Conservation (phyloP, 345 rosid species). For the Sonneratia alba region DNA sequence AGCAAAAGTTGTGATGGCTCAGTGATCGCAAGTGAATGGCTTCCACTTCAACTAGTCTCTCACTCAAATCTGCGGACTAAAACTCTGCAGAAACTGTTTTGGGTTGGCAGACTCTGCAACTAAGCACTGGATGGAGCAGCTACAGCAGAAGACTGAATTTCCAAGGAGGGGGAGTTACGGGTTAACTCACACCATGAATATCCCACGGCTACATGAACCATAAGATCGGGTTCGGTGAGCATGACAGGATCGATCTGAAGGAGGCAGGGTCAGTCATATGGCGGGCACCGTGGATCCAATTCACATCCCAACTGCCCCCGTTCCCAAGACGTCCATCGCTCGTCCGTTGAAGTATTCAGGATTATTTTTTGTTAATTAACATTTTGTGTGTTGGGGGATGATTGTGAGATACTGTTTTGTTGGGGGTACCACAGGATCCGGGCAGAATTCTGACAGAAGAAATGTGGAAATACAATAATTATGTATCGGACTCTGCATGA, state of each 20-base stretch:
- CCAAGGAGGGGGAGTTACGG: conserved; percentile 21
- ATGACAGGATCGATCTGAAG: conserved; percentile 45
- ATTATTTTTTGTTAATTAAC: background rate
- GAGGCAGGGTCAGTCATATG: conserved; percentile 60
- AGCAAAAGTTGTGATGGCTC: no score
- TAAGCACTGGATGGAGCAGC: conserved; percentile 22
- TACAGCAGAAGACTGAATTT: conserved; percentile 21
- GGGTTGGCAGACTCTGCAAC: conserved; percentile 23
- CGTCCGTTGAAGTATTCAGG: conserved; percentile 24
- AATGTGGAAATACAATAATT: background rate
- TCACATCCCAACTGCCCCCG: conserved; percentile 50
- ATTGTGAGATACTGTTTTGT: background rate
- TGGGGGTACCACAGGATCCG: background rate
- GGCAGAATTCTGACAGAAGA: background rate
- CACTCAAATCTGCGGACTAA: conserved; percentile 24
- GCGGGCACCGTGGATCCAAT: conserved; percentile 63
- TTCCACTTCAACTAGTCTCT: background rate
- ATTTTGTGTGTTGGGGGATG: background rate
- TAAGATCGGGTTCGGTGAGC: conserved; percentile 62
- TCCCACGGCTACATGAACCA: conserved; percentile 53
- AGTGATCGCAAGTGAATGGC: no score
- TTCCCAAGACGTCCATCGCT: conserved; percentile 57
- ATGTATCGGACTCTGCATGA: background rate
- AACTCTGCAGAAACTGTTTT: conserved; percentile 24
- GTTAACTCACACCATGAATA: conserved; percentile 33